Percentiles rank a stretch among this genome's conserved stretches.
phyloP scores from a whole-genome alignment of 331 rosid species.

The Arachis monticola region DNA sequence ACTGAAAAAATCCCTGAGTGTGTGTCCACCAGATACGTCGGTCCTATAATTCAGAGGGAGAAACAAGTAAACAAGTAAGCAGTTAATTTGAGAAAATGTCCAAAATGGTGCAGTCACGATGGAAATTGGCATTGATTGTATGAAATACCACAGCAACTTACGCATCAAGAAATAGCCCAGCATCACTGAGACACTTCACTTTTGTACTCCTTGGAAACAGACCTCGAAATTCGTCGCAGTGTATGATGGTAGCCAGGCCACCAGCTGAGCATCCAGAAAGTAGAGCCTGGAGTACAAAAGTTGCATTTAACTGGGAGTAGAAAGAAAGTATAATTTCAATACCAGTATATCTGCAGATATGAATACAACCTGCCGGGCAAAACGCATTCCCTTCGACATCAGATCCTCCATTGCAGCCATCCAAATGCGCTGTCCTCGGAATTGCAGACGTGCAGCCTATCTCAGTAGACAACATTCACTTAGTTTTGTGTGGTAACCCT shows the following conservation, averaged over 20 bases:
- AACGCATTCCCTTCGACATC: constrained; percentile 84
- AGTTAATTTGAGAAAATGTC: constrained; percentile 22
- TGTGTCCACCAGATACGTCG: constrained; percentile 76
- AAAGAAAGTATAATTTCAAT: constrained; percentile 8
- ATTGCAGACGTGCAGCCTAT: constrained; percentile 70
- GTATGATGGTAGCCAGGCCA: constrained; percentile 82
- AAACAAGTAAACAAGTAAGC: constrained; percentile 1
- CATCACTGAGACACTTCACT: constrained; percentile 95
- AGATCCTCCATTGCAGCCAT: constrained; percentile 83
- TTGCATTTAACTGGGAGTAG: constrained; percentile 21
- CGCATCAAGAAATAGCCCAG: constrained; percentile 90
- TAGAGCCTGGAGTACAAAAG: constrained; percentile 67
- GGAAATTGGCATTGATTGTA: constrained; percentile 26
- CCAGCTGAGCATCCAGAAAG: constrained; percentile 99
- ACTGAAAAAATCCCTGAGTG: constrained; percentile 57
- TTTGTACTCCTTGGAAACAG: constrained; percentile 64
- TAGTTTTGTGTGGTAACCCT: constrained; percentile 2
- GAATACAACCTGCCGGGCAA: constrained; percentile 70
- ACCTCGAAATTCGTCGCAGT: constrained; percentile 77
- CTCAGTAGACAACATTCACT: constrained; percentile 22
- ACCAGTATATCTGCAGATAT: not conserved
- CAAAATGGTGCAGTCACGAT: not conserved
- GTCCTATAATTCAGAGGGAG: constrained; percentile 49
- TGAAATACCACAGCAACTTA: constrained; percentile 41
- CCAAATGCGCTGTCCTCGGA: constrained; percentile 93